Conservation (phyloP, 805 yeast species). For the Kuraishia ogatae region DNA sequence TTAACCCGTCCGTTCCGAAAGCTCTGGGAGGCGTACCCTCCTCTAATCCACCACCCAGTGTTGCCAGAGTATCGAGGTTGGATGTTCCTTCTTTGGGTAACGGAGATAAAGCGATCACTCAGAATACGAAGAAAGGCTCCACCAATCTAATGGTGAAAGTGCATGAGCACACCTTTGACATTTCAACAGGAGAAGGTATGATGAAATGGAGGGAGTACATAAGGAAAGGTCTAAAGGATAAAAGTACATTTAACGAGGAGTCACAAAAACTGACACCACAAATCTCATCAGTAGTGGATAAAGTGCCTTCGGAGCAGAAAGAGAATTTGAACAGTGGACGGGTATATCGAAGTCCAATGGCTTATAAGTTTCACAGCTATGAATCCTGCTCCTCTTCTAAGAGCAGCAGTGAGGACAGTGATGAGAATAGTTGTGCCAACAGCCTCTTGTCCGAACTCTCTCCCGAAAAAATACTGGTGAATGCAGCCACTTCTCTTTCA, state of each 20-base stretch:
- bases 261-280: conserved; percentile 5
- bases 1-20: neutral
- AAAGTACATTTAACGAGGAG: conserved; percentile 8
- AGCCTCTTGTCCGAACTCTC: neutral
- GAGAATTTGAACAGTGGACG: neutral
- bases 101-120: neutral
- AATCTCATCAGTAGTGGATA: conserved; percentile 8
- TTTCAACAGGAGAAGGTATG: conserved; percentile 21
- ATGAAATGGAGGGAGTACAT: conserved; percentile 17
- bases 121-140: neutral
- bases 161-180: conserved; percentile 14
- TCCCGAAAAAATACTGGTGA: neutral
- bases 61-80: neutral
- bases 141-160: neutral
- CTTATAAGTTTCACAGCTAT: neutral
- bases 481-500: neutral
- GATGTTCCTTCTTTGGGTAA: neutral
- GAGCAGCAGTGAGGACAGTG: neutral
- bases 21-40: neutral
- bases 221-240: conserved; percentile 8
- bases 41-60: neutral
- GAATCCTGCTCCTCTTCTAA: neutral
- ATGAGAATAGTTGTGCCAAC: neutral
- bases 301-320: neutral
- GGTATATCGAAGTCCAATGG: neutral